Percentiles rank a stretch among this genome's conserved stretches.
Evolutionary conservation across 2,329 filamentous ascomycete species (phyloP).

Genomic region (Zopfia rhizophila): DNA sequence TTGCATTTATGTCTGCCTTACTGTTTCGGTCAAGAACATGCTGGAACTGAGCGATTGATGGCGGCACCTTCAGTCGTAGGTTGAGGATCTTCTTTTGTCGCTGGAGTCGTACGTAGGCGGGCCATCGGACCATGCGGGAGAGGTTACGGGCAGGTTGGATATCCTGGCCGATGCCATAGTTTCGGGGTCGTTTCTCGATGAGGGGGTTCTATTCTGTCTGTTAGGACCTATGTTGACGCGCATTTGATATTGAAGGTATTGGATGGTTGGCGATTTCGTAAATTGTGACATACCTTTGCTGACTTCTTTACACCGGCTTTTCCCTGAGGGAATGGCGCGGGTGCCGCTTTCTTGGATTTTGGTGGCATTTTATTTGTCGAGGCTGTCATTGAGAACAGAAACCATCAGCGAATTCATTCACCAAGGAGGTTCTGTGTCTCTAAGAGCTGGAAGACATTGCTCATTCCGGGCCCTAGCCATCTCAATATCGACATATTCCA

Average conservation of each 20-base stretch:
- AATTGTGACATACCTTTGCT: slow-evolving; percentile 80
- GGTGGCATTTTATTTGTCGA: slow-evolving; percentile 66
- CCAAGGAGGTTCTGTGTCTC: slow-evolving; percentile 63
- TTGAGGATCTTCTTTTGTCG: slow-evolving; percentile 95
- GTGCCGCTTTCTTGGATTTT: slow-evolving; percentile 99
- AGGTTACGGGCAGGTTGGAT: slow-evolving; percentile 87
- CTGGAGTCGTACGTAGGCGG: slow-evolving; percentile 93
- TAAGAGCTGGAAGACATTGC: slow-evolving; percentile 51
- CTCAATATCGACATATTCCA: slow-evolving; percentile 44
- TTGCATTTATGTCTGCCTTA: slow-evolving; percentile 25
- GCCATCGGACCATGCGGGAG: slow-evolving; percentile 92
- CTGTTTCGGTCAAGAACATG: slow-evolving; percentile 74
- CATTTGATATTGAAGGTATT: background rate
- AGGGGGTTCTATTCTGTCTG: slow-evolving; percentile 88
- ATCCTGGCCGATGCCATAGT: slow-evolving; percentile 99
- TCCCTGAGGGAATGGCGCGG: slow-evolving; percentile 94
- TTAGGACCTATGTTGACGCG: slow-evolving; percentile 4
- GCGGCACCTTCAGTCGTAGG: slow-evolving; percentile 98
- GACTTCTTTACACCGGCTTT: slow-evolving; percentile 96
- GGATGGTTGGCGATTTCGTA: background rate
- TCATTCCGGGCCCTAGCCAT: slow-evolving; percentile 52
- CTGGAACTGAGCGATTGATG: slow-evolving; percentile 97
- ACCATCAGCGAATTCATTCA: slow-evolving; percentile 89
- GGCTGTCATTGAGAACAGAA: slow-evolving; percentile 99
- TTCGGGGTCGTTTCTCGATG: slow-evolving; percentile 96